Evolutionary conservation across 768 basidiomycete species (phyloP).

Genomic region (Obba rivulosa): DNA sequence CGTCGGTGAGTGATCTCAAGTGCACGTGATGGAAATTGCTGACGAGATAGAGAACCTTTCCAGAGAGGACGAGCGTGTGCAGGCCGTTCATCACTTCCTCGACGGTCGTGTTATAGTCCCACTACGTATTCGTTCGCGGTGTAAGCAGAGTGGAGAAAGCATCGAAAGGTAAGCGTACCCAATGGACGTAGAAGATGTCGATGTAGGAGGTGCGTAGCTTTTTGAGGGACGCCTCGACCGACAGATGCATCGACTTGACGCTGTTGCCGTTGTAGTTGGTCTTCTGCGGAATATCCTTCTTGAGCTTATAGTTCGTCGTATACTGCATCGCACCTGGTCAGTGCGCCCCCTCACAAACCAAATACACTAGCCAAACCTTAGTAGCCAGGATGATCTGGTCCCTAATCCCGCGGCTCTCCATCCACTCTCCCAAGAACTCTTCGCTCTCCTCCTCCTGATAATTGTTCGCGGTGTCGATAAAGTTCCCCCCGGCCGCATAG

Average conservation of each 20-base stretch:
- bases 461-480: conserved; percentile 30
- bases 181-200: conserved; percentile 51
- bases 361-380: conserved; percentile 13
- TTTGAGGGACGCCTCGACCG: conserved; percentile 30
- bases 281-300: conserved; percentile 19
- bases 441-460: conserved; percentile 30
- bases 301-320: conserved; percentile 20
- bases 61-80: conserved; percentile 4
- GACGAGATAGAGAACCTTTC: conserved; percentile 28
- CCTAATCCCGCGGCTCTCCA: conserved; percentile 28
- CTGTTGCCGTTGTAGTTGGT: conserved; percentile 39
- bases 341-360: too few relatives aligned
- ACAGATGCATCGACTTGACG: conserved; percentile 28
- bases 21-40: conserved; percentile 31
- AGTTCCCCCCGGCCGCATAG: conserved; percentile 28
- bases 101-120: conserved; percentile 41
- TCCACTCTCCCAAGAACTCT: conserved; percentile 37
- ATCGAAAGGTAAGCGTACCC: conserved; percentile 27
- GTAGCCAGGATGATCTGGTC: conserved; percentile 31
- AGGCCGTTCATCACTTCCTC: conserved; percentile 11
- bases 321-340: conserved; percentile 13
- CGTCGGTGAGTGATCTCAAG: conserved; percentile 7
- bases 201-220: conserved; percentile 57
- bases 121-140: conserved; percentile 8
- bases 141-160: too few relatives aligned